Evolutionary conservation across 1,284 basidiomycete species (phyloP), one percentile per base, ranked within the genome.

Genomic region (Ustilago tritici): DNA sequence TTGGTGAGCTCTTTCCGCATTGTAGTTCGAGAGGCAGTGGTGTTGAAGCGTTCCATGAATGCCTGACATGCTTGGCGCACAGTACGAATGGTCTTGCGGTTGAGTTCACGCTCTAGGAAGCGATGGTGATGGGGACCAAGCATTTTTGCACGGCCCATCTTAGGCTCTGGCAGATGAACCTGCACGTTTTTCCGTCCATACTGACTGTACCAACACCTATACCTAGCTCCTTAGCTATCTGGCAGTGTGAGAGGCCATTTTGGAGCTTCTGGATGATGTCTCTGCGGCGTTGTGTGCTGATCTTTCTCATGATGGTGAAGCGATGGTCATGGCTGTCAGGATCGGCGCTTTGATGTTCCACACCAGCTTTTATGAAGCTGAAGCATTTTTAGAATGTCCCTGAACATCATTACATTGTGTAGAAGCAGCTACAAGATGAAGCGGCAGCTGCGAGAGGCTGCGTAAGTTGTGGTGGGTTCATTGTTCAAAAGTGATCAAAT

Each of bases 91-190:
- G 54, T 56, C 38, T 35, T 56, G 36, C 36, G 10, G 35, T 56
- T 56, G 54, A 56, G 40, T 35, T 56, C 36, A 35, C 54, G 36
- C 54, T 56, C 54, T 36, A 56, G 54, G 54, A 56, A 56, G 54
- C n/a, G n/a, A 17, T 56, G 54, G 40, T 56, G 54, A 40, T 56
- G 55, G 55, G 31, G 23, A 11, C 17, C 35, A 40, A 56, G 38
- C 40, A 32, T 56, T 32, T 56, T 56, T 15, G 19, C 19, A 11
- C 55, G 7, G 2, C 55, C 55, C 8, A 41, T 43, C 12, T 43
- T 56, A 31, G 54, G n/a, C 54, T 40, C 28, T 56, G 54, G 55
- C 11, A 56, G 55, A 14, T 17, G 8, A 15, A 23, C 55, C 36
- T 17, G 12, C 28, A 56, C 38, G 38, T 15, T 56, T 56, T 46